A percentile compares a stretch with the other conserved stretches of the same genome.
phyloP scores from a whole-genome alignment of 2,329 filamentous ascomycete genomes.

The Aspergillus floridensis region DNA sequence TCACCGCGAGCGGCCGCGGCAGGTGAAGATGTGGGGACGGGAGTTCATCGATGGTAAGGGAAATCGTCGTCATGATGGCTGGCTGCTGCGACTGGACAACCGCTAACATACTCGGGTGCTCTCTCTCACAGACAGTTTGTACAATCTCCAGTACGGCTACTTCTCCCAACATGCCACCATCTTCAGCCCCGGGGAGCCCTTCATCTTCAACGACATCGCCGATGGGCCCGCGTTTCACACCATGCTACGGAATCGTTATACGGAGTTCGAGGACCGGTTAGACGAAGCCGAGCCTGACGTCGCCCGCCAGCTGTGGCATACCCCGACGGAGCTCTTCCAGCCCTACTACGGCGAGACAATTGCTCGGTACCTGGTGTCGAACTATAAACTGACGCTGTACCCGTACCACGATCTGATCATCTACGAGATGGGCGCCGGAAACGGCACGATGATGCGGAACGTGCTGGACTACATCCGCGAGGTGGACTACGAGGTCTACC shows the following conservation, averaged over 20 bases:
- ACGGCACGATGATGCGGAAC: constrained; percentile 97
- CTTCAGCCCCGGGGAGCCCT: constrained; percentile 87
- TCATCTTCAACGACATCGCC: constrained; percentile 76
- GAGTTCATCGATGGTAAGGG: constrained; percentile 90
- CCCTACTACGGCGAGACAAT: constrained; percentile 97
- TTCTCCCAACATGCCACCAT: constrained; percentile 96
- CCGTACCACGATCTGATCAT: constrained; percentile 96
- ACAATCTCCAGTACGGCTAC: constrained; percentile 93
- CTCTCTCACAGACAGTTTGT: constrained; percentile 70
- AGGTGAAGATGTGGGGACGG: constrained; percentile 94
- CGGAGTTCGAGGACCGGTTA: constrained; percentile 82
- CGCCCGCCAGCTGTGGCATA: constrained; percentile 94
- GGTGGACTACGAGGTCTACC: constrained; percentile 86
- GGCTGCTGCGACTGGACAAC: neutral
- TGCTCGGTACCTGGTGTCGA: constrained; percentile 90
- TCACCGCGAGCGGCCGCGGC: constrained; percentile 71
- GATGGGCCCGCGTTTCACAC: constrained; percentile 84
- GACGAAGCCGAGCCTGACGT: constrained; percentile 70
- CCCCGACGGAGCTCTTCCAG: constrained; percentile 92
- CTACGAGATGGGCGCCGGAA: constrained; percentile 97
- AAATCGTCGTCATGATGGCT: neutral
- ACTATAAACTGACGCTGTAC: constrained; percentile 91
- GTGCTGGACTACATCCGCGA: constrained; percentile 94
- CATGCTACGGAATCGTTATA: constrained; percentile 75
- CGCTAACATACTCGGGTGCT: neutral